Conservation (phyloP, 208 protist species). For the Leishmania martiniquensis region DNA sequence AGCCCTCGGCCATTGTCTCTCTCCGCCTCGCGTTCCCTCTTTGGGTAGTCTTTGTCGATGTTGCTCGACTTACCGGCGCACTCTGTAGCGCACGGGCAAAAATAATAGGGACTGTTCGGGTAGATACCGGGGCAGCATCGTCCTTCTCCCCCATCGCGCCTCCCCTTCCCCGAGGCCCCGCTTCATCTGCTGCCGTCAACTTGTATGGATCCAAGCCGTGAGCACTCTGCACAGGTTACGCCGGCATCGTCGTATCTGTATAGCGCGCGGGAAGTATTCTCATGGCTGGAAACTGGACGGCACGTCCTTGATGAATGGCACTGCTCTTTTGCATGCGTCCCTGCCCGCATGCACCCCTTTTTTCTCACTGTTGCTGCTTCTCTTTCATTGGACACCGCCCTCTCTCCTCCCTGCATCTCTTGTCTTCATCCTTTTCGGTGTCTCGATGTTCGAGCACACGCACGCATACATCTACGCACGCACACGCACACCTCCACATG, state of each 20-base stretch:
- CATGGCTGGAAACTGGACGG: neutral
- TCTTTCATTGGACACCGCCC: neutral
- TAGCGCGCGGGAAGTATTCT: neutral
- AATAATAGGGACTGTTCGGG: neutral
- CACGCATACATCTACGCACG: slow-evolving; percentile 8
- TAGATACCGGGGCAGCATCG: neutral
- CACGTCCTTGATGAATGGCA: neutral
- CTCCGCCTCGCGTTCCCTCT: neutral
- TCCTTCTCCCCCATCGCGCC: neutral
- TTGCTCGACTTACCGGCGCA: neutral
- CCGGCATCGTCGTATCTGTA: neutral
- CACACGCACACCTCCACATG: neutral
- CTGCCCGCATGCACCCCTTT: neutral
- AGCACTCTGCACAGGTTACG: neutral
- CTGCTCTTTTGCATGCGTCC: neutral
- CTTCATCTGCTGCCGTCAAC: neutral
- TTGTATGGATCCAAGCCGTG: neutral
- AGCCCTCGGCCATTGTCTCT: neutral
- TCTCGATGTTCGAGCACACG: neutral
- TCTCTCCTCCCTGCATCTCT: neutral
- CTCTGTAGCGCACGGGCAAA: neutral
- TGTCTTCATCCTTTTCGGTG: neutral
- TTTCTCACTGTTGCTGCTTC: neutral
- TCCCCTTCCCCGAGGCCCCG: neutral
- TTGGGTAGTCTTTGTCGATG: neutral